Evolutionary conservation across 805 yeast species (phyloP), one percentile per base, ranked within the genome.

Genomic region (Candida ovalis): DNA sequence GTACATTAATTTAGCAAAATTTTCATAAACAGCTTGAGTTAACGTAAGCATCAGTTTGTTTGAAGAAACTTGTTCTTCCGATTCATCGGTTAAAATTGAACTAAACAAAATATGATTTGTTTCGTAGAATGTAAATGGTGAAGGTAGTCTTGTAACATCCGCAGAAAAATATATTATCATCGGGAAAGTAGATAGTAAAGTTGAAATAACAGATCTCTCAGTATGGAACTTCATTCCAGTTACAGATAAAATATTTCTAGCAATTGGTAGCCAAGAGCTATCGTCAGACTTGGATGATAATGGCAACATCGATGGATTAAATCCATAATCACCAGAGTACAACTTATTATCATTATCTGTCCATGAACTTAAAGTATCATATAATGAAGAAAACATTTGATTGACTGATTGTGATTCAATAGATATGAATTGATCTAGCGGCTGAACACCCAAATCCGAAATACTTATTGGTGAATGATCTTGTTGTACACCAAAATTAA

Each of bases 1-100:
- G 70, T 71, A 73, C 0, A 68, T 55, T 12, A 71, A 55, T 49
- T 74, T 74, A 23, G 73, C 68, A 12, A 67, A 37, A 33, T 68
- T 56, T 43, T 72, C 76, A 47, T 19, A 37, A 12, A 37, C 18
- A 4, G 45, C 13, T 35, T 22, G 28, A 4, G 19, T 23, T n/a
- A 42, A 18, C 4, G 27, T 30, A 12, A 17, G 38, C 22, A 35
- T 32, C 28, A 25, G 27, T 9, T 19, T 35, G 23, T 10, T 18
- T 2, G 35, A 12, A n/a, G 35, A 12, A n/a, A 10, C 21, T 15
- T 24, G 15, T 7, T 25, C 15, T 2, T 30, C 43, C 9, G 19
- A n/a, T 35, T 35, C 21, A 17, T 35, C 38, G 17, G 32, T 24
- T 6, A 23, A 23, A 21, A 21, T 25, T 8, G 45, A 17, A 17